Percentiles rank a stretch among this genome's conserved stretches.
Conservation (phyloP, 108 stramenopile genomes). For the Aurantiochytrium sp. region DNA sequence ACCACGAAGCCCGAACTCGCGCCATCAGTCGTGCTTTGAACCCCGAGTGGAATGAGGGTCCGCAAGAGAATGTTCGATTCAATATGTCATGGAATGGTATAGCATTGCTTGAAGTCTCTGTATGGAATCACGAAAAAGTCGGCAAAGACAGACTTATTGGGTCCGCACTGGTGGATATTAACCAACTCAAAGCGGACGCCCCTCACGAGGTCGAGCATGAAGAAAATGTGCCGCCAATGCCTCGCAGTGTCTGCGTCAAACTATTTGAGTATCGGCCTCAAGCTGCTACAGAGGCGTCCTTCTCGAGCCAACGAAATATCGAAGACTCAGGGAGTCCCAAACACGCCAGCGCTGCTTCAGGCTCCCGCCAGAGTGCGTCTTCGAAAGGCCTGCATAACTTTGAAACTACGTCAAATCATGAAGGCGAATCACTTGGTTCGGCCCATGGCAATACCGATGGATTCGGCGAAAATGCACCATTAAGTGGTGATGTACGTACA, state of each 20-base stretch:
- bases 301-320: background rate
- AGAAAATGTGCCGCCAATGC: background rate
- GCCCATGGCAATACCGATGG: too few species aligned
- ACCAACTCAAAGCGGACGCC: background rate
- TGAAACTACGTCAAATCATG: too few species aligned
- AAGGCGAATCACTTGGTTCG: too few species aligned
- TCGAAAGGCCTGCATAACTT: too few species aligned
- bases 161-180: background rate
- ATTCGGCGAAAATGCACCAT: too few species aligned
- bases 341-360: too few species aligned
- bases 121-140: background rate
- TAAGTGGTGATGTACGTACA: too few species aligned
- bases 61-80: background rate
- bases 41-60: slow-evolving; percentile 11
- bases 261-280: background rate
- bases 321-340: too few species aligned
- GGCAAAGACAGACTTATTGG: background rate
- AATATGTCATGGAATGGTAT: background rate
- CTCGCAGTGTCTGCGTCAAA: background rate
- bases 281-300: background rate
- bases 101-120: background rate
- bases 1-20: background rate
- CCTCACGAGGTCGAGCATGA: too few species aligned
- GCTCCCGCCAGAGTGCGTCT: too few species aligned
- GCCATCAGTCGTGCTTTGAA: background rate